Base-by-base conservation (phyloP, 768 basidiomycete species). In the Dioszegia aurantiaca region DNA sequence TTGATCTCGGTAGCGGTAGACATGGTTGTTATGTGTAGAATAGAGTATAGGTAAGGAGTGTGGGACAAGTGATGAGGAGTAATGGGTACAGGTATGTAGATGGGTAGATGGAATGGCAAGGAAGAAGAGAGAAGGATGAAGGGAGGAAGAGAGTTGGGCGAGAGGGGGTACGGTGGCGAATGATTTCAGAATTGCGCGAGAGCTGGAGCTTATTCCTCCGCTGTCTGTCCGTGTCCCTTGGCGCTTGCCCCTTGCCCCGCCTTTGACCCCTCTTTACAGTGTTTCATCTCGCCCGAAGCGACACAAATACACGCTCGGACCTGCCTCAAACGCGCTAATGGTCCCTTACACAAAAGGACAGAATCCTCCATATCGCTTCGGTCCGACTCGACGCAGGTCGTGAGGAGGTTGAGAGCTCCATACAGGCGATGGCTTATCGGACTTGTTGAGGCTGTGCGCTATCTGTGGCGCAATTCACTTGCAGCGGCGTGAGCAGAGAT, bases 1-100 rank as follows among this genome's bases (percentile, higher is more conserved):
- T 47, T 47, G 28, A 47, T 19, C n/a, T 47, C 46, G 46, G 46
- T 47, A 47, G 46, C 46, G 46, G 30, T 47, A 26, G 46, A 47
- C 46, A 47, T 47, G 8, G 16, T 31, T 47, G 46, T 9, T 47
- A n/a, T 28, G 8, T 28, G 46, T 47, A 23, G 14, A 12, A 26
- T 24, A 5, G 46, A 23, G 46, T 4, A 14, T 26, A 6, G 6
- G 3, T 47, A 31, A 47, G 30, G 46, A 30, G 46, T 28, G 46
- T 47, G 46, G 46, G 28, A 11, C 14, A 30, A 26, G 46, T 47
- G 12, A 47, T 47, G 24, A 44, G 43, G 28, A 47, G n/a, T 11
- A 47, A 47, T 9, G 5, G 26, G 14, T 30, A 33, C 12, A 47
- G 46, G 40, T 8, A 42, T 16, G 40, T 42, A 42, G 40, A 37